phyloP scores from a whole-genome alignment of 441 rosid species.

The Arabidopsis lyrata region DNA sequence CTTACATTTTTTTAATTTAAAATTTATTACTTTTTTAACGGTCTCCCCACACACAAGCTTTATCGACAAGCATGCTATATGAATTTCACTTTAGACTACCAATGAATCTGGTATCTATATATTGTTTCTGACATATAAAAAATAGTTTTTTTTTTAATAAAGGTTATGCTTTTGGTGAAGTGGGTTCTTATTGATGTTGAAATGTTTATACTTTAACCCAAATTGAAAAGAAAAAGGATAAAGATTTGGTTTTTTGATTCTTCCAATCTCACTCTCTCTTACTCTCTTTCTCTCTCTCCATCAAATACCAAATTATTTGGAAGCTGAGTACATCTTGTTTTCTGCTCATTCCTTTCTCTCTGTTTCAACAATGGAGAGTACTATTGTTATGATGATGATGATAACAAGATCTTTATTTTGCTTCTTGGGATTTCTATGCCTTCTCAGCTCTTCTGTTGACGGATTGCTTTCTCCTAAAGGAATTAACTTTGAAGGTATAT shows the following conservation, averaged over 20 bases:
- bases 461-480: constrained; percentile 93
- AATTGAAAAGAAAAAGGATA: constrained; percentile 9
- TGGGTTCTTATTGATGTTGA: constrained; percentile 44
- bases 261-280: constrained; percentile 28
- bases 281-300: constrained; percentile 34
- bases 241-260: constrained; percentile 40
- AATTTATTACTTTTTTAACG: constrained; percentile 49
- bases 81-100: constrained; percentile 60
- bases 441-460: constrained; percentile 57
- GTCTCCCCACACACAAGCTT: constrained; percentile 51
- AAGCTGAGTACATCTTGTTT: constrained; percentile 45
- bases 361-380: constrained; percentile 51
- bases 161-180: constrained; percentile 41
- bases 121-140: constrained; percentile 57
- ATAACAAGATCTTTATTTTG: constrained; percentile 47
- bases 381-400: constrained; percentile 27
- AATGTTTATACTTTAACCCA: constrained; percentile 35
- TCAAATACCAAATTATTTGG: constrained; percentile 39
- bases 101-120: constrained; percentile 47
- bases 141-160: constrained; percentile 21
- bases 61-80: constrained; percentile 66
- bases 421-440: constrained; percentile 56
- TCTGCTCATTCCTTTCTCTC: constrained; percentile 46
- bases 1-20: not conserved
- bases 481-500: constrained; percentile 93